Evolutionary conservation across 2,329 filamentous ascomycete species (phyloP).

Genomic region (Colletotrichum liaoningense): DNA sequence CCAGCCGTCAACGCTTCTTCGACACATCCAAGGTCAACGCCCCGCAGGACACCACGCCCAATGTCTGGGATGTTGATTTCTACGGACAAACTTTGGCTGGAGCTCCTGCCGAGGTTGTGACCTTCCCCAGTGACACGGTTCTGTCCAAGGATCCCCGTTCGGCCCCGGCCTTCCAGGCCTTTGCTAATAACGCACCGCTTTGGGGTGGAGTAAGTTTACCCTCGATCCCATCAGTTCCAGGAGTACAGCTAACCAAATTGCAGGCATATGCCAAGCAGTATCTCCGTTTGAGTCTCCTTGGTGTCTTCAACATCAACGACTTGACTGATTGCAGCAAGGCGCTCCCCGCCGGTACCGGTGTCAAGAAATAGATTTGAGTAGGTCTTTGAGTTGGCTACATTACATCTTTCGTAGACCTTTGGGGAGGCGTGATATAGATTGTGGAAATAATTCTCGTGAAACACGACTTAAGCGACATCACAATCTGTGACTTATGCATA

Average conservation of each 20-base stretch:
- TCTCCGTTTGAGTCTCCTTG: constrained; percentile 64
- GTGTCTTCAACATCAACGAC: constrained; percentile 67
- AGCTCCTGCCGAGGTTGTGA: constrained; percentile 50
- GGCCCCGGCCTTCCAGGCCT: constrained; percentile 49
- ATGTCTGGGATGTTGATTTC: constrained; percentile 64
- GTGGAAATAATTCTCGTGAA: not conserved
- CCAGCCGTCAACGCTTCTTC: constrained; percentile 59
- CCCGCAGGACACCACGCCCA: constrained; percentile 64
- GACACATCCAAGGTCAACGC: constrained; percentile 52
- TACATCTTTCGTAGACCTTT: not conserved
- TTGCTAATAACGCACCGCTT: constrained; percentile 47
- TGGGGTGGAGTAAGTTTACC: constrained; percentile 54
- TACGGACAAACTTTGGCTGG: constrained; percentile 54
- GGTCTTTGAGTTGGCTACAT: not conserved
- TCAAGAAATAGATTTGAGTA: not conserved
- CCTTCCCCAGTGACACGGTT: constrained; percentile 54
- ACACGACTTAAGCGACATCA: not conserved
- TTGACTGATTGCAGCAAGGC: constrained; percentile 66
- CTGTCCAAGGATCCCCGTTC: constrained; percentile 51
- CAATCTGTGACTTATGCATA: not conserved
- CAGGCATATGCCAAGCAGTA: constrained; percentile 65
- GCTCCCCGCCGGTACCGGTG: constrained; percentile 47
- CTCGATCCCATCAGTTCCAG: too few relatives aligned
- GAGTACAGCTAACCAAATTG: not conserved
- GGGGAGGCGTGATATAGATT: not conserved